phyloP scores from a whole-genome alignment of 164 flowering plant species.

The Litsea cubeba region DNA sequence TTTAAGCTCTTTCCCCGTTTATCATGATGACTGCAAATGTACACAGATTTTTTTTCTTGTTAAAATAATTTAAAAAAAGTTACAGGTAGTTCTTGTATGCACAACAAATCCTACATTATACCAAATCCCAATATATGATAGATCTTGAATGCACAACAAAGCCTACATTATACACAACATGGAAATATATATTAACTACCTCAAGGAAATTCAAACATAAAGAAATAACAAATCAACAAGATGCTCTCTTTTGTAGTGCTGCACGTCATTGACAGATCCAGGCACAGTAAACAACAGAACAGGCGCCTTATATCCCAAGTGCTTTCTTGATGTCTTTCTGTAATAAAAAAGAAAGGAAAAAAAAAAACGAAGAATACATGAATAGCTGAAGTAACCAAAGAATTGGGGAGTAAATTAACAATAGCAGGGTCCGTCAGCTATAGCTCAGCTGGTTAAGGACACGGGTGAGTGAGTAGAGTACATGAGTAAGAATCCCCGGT shows the following conservation, averaged over 20 bases:
- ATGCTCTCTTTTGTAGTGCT: not conserved
- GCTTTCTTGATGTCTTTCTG: constrained; percentile 26
- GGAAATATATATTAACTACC: not conserved
- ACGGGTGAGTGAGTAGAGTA: no score
- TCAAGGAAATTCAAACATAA: not conserved
- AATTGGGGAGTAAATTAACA: not conserved
- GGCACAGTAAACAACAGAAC: not conserved
- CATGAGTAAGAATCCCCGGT: not conserved
- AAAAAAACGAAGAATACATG: not conserved
- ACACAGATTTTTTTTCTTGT: no score
- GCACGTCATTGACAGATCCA: not conserved
- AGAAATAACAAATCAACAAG: not conserved
- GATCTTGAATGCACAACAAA: not conserved
- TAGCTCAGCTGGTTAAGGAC: no score
- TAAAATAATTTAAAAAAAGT: no score
- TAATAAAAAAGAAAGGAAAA: constrained; percentile 1
- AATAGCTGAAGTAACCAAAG: not conserved
- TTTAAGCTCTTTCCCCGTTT: no score
- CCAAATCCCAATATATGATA: no score
- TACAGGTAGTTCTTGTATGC: not conserved
- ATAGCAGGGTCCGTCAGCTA: not conserved
- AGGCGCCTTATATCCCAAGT: constrained; percentile 9
- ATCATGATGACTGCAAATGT: no score
- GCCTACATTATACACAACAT: not conserved
- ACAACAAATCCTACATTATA: not conserved